phyloP scores from a whole-genome alignment of 371 early-diverging fungal genomes.

The Mucor ambiguus region DNA sequence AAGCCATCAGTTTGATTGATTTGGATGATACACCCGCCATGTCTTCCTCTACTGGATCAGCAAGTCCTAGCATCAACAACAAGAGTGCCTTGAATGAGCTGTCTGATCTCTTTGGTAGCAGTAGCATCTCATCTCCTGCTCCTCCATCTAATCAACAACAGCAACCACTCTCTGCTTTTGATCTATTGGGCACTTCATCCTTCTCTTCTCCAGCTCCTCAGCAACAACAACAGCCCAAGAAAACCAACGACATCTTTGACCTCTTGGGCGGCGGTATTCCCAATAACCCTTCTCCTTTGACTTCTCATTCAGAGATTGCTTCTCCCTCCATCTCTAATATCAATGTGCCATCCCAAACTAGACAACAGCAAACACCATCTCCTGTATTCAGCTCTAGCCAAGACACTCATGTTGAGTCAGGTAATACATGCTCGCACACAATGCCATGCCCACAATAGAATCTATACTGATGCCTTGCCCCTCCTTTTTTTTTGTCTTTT shows the following conservation, averaged over 20 bases:
- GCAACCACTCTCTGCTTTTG: slow-evolving; percentile 14
- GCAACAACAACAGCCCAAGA: slow-evolving; percentile 5
- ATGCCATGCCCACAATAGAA: not conserved
- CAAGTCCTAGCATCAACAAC: slow-evolving; percentile 11
- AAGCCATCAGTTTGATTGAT: slow-evolving; percentile 65
- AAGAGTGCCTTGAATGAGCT: slow-evolving; percentile 33
- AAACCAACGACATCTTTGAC: slow-evolving; percentile 22
- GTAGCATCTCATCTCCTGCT: slow-evolving; percentile 21
- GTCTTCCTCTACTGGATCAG: not conserved
- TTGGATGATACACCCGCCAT: slow-evolving; percentile 47
- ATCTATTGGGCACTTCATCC: slow-evolving; percentile 11
- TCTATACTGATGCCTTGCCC: not conserved
- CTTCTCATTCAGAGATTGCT: slow-evolving; percentile 11
- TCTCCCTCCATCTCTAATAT: slow-evolving; percentile 16
- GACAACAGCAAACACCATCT: slow-evolving; percentile 7
- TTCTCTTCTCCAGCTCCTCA: slow-evolving; percentile 10
- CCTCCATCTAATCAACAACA: slow-evolving; percentile 3
- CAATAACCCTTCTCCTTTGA: slow-evolving; percentile 4
- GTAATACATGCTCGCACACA: not conserved
- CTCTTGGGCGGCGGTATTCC: slow-evolving; percentile 21
- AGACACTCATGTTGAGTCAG: not conserved
- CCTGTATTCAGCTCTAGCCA: not conserved
- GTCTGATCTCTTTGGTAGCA: slow-evolving; percentile 46
- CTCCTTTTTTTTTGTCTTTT: not conserved
- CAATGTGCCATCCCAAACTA: not conserved